Percentiles rank a stretch among this genome's conserved stretches.
These are phyloP conservation scores for Ceratocystis destructans DNA, from an alignment of 2,329 filamentous ascomycete species.

Conservation along the genomic window DNA sequence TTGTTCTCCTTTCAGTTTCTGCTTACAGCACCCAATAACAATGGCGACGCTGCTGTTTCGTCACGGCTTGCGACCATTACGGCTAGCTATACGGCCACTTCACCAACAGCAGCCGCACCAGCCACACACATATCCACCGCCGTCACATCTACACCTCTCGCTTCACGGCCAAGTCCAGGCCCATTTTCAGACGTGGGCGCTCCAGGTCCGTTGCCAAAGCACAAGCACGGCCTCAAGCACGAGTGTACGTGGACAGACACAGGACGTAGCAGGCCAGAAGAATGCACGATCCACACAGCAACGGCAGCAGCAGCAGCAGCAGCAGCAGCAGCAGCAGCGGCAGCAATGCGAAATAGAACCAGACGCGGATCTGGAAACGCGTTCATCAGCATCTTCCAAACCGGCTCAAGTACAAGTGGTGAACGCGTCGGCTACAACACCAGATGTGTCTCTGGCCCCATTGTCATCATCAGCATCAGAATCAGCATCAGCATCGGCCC, in stretches of 20 bases:
- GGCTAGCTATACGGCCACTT: not conserved
- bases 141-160: not conserved
- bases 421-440: not conserved
- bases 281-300: not conserved
- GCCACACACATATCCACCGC: not conserved
- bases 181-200: not conserved
- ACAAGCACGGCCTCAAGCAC: not conserved
- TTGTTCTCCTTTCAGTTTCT: not conserved
- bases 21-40: not conserved
- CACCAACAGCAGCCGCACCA: not conserved
- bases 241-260: not conserved
- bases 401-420: not conserved
- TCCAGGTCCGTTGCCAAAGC: not conserved
- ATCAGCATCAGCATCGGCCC: not conserved
- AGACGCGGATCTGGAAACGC: not conserved
- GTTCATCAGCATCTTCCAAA: too few species aligned
- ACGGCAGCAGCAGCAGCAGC: not conserved
- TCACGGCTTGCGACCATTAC: constrained; percentile 4
- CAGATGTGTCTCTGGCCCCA: not conserved
- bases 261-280: not conserved
- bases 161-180: not conserved
- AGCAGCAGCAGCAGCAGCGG: not conserved
- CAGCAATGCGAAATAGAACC: not conserved
- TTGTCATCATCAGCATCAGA: not conserved
- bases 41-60: constrained; percentile 9